A percentile compares a stretch with the other conserved stretches of the same genome.
Evolutionary conservation across 1,139 yeast genomes (phyloP).

Genomic region (Taphrina deformans): DNA sequence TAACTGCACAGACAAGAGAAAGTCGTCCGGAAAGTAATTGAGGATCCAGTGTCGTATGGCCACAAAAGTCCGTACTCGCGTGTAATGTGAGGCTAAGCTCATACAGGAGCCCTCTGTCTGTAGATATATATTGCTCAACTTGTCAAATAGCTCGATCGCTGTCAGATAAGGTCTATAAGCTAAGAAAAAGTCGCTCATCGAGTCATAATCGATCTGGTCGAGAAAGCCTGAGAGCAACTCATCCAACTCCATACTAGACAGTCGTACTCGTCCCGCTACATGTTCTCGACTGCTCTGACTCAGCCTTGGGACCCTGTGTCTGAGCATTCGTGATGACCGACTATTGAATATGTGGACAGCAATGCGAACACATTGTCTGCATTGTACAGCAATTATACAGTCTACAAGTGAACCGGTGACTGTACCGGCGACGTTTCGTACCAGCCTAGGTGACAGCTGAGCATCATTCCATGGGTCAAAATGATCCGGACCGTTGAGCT

Average conservation of each 20-base stretch:
- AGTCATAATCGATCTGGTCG: slow-evolving; percentile 57
- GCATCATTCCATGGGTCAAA: not conserved
- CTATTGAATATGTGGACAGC: not conserved
- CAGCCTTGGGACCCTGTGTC: not conserved
- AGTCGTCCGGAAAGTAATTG: slow-evolving; percentile 50
- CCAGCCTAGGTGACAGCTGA: not conserved
- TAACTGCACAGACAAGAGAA: slow-evolving; percentile 43
- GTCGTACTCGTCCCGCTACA: not conserved
- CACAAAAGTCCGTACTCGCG: slow-evolving; percentile 81
- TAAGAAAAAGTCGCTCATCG: slow-evolving; percentile 79
- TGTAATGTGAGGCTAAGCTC: slow-evolving; percentile 58
- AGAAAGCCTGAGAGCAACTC: slow-evolving; percentile 63
- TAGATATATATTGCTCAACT: slow-evolving; percentile 52
- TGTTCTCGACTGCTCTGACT: not conserved
- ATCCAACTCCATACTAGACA: slow-evolving; percentile 51
- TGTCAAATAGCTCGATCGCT: slow-evolving; percentile 57
- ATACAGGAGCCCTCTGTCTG: not conserved
- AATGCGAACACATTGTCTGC: too few species aligned
- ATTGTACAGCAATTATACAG: too few species aligned
- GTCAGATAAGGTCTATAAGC: slow-evolving; percentile 73
- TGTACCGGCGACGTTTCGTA: too few species aligned
- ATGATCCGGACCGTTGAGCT: too few species aligned
- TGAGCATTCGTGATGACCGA: not conserved
- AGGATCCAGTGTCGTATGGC: slow-evolving; percentile 85
- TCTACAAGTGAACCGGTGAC: too few species aligned